These are phyloP conservation scores for Suillus subalutaceus DNA, from an alignment of 768 basidiomycete species.

Conservation along the genomic window DNA sequence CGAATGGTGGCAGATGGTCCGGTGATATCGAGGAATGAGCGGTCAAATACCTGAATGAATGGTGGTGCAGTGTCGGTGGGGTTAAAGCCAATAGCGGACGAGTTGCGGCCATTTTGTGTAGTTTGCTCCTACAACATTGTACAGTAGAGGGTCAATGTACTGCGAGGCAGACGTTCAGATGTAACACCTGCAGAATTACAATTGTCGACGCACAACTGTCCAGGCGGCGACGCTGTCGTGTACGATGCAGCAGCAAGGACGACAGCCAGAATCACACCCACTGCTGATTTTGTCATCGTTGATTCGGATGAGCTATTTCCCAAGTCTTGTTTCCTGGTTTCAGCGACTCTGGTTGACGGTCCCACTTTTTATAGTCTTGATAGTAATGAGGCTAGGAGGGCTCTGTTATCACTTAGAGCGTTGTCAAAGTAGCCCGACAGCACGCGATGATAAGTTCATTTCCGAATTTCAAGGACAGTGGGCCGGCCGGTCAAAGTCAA, in stretches of 20 bases:
- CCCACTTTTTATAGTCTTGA: too few species aligned
- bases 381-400: too few species aligned
- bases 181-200: neutral
- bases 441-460: neutral
- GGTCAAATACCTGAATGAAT: slow-evolving; percentile 57
- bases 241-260: neutral
- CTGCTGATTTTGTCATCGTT: neutral
- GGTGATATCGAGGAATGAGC: slow-evolving; percentile 56
- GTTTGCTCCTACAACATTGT: slow-evolving; percentile 49
- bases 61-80: slow-evolving; percentile 56
- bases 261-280: neutral
- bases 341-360: neutral
- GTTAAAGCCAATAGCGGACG: slow-evolving; percentile 48
- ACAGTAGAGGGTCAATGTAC: slow-evolving; percentile 52
- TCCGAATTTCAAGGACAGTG: too few species aligned
- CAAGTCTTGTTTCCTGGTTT: neutral
- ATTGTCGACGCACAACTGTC: slow-evolving; percentile 4
- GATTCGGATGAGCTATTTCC: neutral
- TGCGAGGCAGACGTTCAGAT: slow-evolving; percentile 23
- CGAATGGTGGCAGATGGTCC: slow-evolving; percentile 57
- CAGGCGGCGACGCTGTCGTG: slow-evolving; percentile 1
- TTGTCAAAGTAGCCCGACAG: neutral
- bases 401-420: neutral
- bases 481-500: too few species aligned
- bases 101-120: slow-evolving; percentile 32